Base-by-base conservation (phyloP, 805 yeast genomes). In the Yarrowia sp. region DNA sequence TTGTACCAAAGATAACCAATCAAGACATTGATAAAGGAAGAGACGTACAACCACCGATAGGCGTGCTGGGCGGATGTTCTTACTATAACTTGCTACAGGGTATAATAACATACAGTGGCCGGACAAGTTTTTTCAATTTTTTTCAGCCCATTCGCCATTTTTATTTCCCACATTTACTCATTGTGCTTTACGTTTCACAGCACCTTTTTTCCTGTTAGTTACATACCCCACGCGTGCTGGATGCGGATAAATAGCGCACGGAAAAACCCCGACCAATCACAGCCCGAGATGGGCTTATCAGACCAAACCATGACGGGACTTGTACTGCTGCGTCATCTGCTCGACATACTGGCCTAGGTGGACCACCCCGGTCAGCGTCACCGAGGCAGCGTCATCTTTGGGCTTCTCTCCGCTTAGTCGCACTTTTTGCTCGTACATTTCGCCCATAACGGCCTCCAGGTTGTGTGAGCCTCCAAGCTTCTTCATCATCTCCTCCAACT, bases 251-350 rank as follows among this genome's bases (percentile, higher is more conserved):
- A 52, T 49, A 39, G n/a, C 50, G 49, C 64, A 58, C 39, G 64
- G 64, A 58, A 58, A 58, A 58, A 58, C 50, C 2, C 7, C 9
- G 40, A 33, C 64, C 64, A 58, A 58, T 58, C 64, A 58, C 64
- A 58, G 17, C 13, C 8, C 64, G n/a, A n/a, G 34, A 43, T 33
- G 4, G 39, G 17, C 64, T 58, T 58, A 58, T 58, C 64, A 42
- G 64, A 15, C 44, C 33, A 58, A 42, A 9, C 50, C 64, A 58
- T 58, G 64, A 15, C 64, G 64, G 12, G 64, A 58, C 39, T 43
- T 58, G 64, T 46, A 61, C 38, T 64, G 67, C 50, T 52, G 39
- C 42, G 60, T 70, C 71, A 53, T 71, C 73, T 39, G 68, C 53
- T 36, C 66, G 42, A 47, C 69, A 46, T 69, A 70, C 14, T 56